Base-by-base conservation (phyloP, 2,329 filamentous ascomycete species). In the Sporothrix dimorphospora region DNA sequence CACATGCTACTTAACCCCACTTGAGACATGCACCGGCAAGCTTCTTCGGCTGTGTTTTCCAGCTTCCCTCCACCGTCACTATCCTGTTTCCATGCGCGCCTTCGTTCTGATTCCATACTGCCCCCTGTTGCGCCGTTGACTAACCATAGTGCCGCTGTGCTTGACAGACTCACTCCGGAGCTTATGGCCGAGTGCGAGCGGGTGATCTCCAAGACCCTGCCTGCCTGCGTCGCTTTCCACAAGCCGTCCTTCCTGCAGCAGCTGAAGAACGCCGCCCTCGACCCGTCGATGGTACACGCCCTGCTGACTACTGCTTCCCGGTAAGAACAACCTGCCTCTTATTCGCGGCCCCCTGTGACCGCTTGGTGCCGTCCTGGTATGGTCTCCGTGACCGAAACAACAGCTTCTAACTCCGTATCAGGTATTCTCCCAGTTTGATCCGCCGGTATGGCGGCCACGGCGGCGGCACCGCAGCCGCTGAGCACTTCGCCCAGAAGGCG, bases 211-310 rank as follows among this genome's bases (percentile, higher is more conserved):
- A 89, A 88, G 82, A 88, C 87, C 16, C 84, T 89, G 76, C 87
- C 87, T 51, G 86, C 87, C 74, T 89, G 87, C 77, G 86, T 89
- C 55, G 87, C 87, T 77, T 89, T 89, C 78, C 87, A 89, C 81
- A 89, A 89, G 81, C 87, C 87, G 8, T 87, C 87, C 2, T 89
- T 89, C 79, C 79, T 89, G 45, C 86, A 88, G 79, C 87, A 89
- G 78, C 82, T 89, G 68, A 89, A 89, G 81, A 87, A 83, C 76
- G 84, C 82, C 27, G 83, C 83, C 2, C 82, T 89, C 45, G 87
- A 89, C 72, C 81, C 84, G 40, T 86, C 85, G 65, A 85, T 89
- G 75, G 83, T 88, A 71, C 88, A 88, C 74, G 87, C 87, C 16
- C 83, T 89, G 45, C 81, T 89, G 76, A 87, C 86, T 65, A 87